Evolutionary conservation across 2,329 filamentous ascomycete genomes (phyloP), one percentile per base, ranked within the genome.

Genomic region (Cytospora chrysosperma): DNA sequence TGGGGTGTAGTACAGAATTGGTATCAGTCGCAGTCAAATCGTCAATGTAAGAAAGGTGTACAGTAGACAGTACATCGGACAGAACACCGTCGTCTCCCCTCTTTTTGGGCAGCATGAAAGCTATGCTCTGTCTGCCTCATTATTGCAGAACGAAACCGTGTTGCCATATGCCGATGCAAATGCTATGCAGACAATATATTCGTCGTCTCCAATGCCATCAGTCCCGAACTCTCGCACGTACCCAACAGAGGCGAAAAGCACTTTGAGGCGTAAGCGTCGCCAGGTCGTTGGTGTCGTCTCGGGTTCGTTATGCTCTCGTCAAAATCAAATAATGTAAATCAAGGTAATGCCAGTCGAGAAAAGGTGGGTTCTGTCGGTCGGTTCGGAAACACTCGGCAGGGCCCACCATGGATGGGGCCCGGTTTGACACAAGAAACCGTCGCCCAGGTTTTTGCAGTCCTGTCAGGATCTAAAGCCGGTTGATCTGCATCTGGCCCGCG

Each of bases 401-500:
- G n/a, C n/a, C n/a, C 13, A 19, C n/a, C 32, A 7, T 30, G 34
- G 30, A 49, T 4, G 12, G n/a, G 27, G 30, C 2, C 5, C 10
- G 9, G 9, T 34, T 37, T 21, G 40, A 43, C 21, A n/a, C 51
- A 55, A 49, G 37, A 49, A 28, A 55, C 6, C 51, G 37, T 40
- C 59, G 54, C 59, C n/a, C n/a, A n/a, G 55, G 24, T 27, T 61
- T 43, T 61, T 43, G 21, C 51, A 28, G 17, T 54, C 49, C 27
- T 15, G 30, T 30, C 37, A 43, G 34, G 51, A 43, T 40, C 64
- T 67, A 75, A 32, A 70, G 73, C 21, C 84, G 82, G 71, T 84
- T 87, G 67, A 82, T 75, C 66, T 87, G 84, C 73, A 87, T 89
- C 66, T 87, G 84, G 73, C 87, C 88, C 13, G 87, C 87, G 69